A percentile compares a stretch with the other conserved stretches of the same genome.
Conservation (phyloP, 2,329 filamentous ascomycete species). For the Stemphylium beticola region DNA sequence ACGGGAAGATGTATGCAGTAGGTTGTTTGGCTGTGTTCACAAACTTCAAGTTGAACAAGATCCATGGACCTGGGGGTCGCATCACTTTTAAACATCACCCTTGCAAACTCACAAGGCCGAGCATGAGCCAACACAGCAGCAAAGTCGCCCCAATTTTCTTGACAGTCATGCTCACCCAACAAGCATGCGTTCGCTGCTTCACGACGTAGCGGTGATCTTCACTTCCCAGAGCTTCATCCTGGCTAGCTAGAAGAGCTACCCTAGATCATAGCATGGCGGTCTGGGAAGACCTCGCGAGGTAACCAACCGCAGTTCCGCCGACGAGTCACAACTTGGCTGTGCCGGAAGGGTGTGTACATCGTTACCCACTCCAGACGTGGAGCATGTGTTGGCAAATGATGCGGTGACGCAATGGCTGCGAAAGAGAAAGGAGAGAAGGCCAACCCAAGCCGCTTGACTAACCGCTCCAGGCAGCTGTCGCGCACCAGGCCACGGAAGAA, state of each 20-base stretch:
- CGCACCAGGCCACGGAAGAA: slow-evolving; percentile 5
- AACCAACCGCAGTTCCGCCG: slow-evolving; percentile 17
- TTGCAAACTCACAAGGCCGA: background rate
- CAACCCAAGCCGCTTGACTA: slow-evolving; percentile 6
- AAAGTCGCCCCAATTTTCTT: slow-evolving; percentile 7
- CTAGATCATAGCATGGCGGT: slow-evolving; percentile 20
- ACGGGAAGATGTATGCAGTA: slow-evolving; percentile 2
- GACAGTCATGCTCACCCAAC: slow-evolving; percentile 1
- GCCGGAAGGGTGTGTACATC: slow-evolving; percentile 19
- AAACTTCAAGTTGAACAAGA: slow-evolving; percentile 10
- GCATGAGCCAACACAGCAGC: slow-evolving; percentile 2
- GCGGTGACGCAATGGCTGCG: slow-evolving; percentile 30
- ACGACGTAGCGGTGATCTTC: slow-evolving; percentile 12
- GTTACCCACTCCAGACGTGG: slow-evolving; percentile 21
- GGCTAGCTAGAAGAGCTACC: slow-evolving; percentile 5
- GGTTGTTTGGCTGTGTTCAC: background rate
- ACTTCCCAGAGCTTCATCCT: slow-evolving; percentile 10
- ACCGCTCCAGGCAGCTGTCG: slow-evolving; percentile 2
- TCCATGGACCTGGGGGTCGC: slow-evolving; percentile 11
- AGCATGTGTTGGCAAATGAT: slow-evolving; percentile 11
- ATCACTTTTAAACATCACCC: slow-evolving; percentile 5
- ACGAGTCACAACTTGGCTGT: slow-evolving; percentile 3
- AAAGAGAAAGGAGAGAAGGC: slow-evolving; percentile 6
- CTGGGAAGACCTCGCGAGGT: slow-evolving; percentile 23
- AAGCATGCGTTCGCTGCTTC: slow-evolving; percentile 21